Base-by-base conservation (phyloP, 2,329 filamentous ascomycete species). In the Mollisiaceae sp. region DNA sequence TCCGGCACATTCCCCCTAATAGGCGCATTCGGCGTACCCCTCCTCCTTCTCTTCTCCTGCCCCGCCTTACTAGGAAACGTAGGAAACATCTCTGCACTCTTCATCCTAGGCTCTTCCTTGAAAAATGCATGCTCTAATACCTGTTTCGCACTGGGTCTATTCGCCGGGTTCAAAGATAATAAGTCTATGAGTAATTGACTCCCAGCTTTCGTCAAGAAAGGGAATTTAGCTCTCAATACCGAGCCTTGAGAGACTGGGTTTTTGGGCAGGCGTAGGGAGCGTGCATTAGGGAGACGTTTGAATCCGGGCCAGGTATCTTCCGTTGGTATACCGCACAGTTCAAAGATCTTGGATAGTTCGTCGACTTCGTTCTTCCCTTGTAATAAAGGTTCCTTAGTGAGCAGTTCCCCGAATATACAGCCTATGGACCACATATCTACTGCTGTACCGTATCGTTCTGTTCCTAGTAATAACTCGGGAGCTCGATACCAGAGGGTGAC, bases 401-500 rank as follows among this genome's bases (percentile, higher is more conserved):
- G 83, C 3, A 99, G 85, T 80, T 99, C 95, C 67, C 90, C 94
- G 75, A 99, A 97, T 75, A 99, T 93, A 79, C 95, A 98, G 14
- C 95, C 95, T 3, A 98, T 82, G 78, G 91, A 96, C 95, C 95
- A 99, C 85, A 98, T 91, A 79, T 98, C 95, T 72, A 98, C 84
- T 67, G 91, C 86, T 0, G 84, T 81, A 65, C 85, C 89, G 80
- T 99, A 99, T 18, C 83, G 85, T 41, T 86, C 85, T 0, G 91
- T 83, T 6, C 95, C 95, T 2, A 98, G 87, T 1, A 99, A 85
- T 12, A 98, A 85, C 79, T 98, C 95, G 0, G 95, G 95, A 0
- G 92, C 86, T 64, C 95, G 91, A 78, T 99, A 99, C 95, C 95
- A 99, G 8, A 99, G 85, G 8, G 95, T 99, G 20, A 98, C 94